Conservation (phyloP, 73 alveolate species). For the Blepharisma stoltei region DNA sequence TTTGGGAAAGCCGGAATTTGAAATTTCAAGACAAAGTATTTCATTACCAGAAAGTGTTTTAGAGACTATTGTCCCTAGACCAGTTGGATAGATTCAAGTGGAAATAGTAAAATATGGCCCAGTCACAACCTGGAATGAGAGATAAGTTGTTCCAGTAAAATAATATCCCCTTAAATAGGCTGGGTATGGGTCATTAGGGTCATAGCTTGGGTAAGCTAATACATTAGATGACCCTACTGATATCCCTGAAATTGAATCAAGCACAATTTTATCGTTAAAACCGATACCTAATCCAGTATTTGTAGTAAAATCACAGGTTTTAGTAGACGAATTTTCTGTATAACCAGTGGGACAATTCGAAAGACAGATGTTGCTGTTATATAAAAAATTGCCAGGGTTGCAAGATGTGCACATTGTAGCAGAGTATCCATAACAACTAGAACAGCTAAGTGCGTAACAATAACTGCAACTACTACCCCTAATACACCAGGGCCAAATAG, state of each 20-base stretch:
- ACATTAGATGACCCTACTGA: too few species aligned
- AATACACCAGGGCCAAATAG: too few species aligned
- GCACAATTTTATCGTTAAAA: too few species aligned
- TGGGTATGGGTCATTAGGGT: slow-evolving; percentile 23
- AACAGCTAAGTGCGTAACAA: too few species aligned
- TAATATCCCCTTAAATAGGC: background rate
- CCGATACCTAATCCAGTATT: too few species aligned
- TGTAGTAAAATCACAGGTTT: background rate
- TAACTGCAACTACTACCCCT: too few species aligned
- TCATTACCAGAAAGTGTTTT: background rate
- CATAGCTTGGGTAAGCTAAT: slow-evolving; percentile 2
- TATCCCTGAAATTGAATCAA: too few species aligned
- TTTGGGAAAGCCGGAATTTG: too few species aligned
- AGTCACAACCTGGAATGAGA: background rate
- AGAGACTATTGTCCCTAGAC: background rate
- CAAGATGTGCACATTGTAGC: background rate
- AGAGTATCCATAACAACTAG: too few species aligned
- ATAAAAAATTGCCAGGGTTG: slow-evolving; percentile 6
- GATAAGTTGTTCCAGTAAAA: slow-evolving; percentile 1
- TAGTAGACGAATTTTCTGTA: background rate
- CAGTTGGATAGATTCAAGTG: background rate
- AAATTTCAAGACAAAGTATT: too few species aligned
- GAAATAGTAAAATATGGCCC: background rate
- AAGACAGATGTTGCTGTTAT: background rate
- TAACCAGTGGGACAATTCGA: slow-evolving; percentile 14